These are phyloP conservation scores for Talaromyces sp. DNA, from an alignment of 2,329 filamentous ascomycete genomes.

Conservation along the genomic window DNA sequence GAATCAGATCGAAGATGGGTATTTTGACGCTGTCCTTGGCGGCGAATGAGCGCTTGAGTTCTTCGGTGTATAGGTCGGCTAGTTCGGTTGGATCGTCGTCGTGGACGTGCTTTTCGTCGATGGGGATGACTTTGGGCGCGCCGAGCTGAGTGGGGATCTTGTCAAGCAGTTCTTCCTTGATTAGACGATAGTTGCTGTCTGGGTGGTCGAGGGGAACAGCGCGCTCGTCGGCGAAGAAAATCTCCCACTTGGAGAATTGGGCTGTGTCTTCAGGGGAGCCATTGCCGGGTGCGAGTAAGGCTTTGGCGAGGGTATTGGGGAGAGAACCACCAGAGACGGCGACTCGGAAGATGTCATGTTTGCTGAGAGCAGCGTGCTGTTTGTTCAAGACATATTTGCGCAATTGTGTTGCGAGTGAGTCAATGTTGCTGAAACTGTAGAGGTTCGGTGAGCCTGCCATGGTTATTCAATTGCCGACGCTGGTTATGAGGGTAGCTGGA, in stretches of 20 bases:
- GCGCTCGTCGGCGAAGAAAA: constrained; percentile 98
- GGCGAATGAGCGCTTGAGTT: constrained; percentile 80
- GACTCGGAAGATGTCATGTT: constrained; percentile 83
- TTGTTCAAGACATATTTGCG: constrained; percentile 77
- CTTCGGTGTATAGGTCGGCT: constrained; percentile 89
- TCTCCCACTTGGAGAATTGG: constrained; percentile 85
- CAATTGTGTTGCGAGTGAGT: constrained; percentile 70
- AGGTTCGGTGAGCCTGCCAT: constrained; percentile 57
- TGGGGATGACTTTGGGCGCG: constrained; percentile 71
- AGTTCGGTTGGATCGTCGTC: constrained; percentile 87
- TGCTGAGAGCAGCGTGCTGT: constrained; percentile 74
- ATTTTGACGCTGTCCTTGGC: constrained; percentile 90
- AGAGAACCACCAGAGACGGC: constrained; percentile 92
- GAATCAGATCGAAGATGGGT: constrained; percentile 89
- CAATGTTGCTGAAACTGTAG: constrained; percentile 71
- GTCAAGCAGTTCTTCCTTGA: constrained; percentile 83
- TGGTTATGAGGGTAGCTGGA: neutral
- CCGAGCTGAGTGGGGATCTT: constrained; percentile 71
- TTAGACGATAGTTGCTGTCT: constrained; percentile 89
- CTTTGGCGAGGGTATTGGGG: constrained; percentile 80
- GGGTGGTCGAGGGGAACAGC: constrained; percentile 86
- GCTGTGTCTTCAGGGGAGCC: constrained; percentile 58
- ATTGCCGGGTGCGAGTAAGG: constrained; percentile 62
- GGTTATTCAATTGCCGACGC: neutral
- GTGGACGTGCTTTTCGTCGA: constrained; percentile 63